phyloP scores from a whole-genome alignment of 331 rosid species.

The Telfairia occidentalis region DNA sequence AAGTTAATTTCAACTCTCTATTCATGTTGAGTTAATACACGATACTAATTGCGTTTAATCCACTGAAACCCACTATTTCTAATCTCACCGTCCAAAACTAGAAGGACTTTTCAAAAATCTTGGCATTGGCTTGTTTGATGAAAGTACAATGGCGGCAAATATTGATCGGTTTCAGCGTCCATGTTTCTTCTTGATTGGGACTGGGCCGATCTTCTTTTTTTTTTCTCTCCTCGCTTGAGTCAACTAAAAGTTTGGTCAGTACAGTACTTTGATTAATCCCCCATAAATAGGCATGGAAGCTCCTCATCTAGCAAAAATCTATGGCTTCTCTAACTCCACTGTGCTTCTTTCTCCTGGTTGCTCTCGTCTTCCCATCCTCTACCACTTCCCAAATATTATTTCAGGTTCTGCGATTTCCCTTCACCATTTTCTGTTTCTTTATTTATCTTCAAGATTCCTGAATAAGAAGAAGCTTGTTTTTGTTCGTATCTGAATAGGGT shows the following conservation, averaged over 20 bases:
- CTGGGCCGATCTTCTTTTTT: neutral
- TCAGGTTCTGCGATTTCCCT: constrained; percentile 9
- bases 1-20: neutral
- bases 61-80: neutral
- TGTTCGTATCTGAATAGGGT: neutral
- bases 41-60: too few relatives aligned
- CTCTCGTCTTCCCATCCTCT: constrained; percentile 9
- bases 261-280: neutral
- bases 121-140: neutral
- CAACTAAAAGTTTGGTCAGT: too few relatives aligned
- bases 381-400: constrained; percentile 15
- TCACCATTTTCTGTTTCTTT: neutral
- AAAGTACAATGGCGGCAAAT: neutral
- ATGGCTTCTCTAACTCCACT: neutral
- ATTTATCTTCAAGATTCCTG: neutral
- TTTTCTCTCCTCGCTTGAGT: too few relatives aligned
- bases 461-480: neutral
- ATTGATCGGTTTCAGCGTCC: neutral
- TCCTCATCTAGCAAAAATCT: neutral
- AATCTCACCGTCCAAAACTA: neutral
- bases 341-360: neutral
- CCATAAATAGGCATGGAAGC: neutral
- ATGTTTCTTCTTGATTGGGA: neutral
- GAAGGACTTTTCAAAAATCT: neutral
- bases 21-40: neutral